These are phyloP conservation scores for Podila minutissima DNA, from an alignment of 192 early-diverging fungal genomes.

Conservation along the genomic window DNA sequence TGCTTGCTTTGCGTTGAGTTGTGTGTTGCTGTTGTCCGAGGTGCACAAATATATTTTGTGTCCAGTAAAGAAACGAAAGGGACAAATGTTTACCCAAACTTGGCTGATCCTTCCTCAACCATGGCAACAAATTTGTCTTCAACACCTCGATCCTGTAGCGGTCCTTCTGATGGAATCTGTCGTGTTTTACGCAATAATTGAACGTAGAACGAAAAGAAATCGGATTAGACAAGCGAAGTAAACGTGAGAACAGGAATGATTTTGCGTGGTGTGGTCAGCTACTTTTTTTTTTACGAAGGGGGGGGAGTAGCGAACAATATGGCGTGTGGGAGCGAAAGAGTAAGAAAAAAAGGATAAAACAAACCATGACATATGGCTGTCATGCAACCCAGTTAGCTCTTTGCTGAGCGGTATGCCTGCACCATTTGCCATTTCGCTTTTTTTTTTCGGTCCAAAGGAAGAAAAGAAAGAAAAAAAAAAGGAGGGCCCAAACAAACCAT, in stretches of 20 bases:
- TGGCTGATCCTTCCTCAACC: constrained; percentile 47
- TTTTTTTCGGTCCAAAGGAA: no score
- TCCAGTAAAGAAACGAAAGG: background rate
- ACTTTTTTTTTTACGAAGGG: no score
- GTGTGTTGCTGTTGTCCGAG: no score
- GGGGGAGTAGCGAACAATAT: background rate
- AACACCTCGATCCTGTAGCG: constrained; percentile 52
- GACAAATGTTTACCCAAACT: constrained; percentile 19
- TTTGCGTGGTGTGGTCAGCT: background rate
- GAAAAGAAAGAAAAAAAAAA: background rate
- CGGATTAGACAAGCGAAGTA: no score
- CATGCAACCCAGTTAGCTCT: no score
- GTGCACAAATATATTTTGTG: no score
- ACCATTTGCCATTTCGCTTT: no score
- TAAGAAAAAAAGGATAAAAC: background rate
- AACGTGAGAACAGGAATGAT: background rate
- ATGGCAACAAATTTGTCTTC: constrained; percentile 47
- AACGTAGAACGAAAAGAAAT: background rate
- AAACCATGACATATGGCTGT: background rate
- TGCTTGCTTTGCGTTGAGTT: background rate
- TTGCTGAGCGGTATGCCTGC: no score
- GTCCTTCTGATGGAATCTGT: constrained; percentile 54
- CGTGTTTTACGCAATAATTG: background rate
- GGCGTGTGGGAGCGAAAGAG: constrained; percentile 1
- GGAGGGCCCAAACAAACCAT: background rate